phyloP scores from a whole-genome alignment of 1,284 basidiomycete genomes.

The Porodaedalea pini region DNA sequence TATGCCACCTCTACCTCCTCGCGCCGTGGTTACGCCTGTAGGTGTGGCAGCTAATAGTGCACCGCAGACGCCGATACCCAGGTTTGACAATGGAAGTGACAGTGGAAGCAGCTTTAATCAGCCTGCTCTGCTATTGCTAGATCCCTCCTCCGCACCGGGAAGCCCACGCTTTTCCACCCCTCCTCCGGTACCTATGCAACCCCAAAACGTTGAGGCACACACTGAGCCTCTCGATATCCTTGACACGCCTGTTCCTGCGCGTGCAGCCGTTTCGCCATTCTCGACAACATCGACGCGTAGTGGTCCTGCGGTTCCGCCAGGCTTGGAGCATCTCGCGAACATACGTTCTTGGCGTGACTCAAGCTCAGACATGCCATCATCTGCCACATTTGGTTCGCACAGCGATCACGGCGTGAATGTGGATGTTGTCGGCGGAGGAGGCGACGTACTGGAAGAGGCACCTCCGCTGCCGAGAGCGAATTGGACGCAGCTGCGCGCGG shows the following conservation, averaged over 20 bases:
- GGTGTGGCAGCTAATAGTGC: conserved; percentile 3
- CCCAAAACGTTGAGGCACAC: background rate
- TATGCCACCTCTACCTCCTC: conserved; percentile 17
- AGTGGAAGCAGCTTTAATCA: conserved; percentile 10
- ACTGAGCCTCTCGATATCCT: conserved; percentile 14
- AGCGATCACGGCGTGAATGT: conserved; percentile 8
- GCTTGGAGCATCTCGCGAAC: conserved; percentile 18
- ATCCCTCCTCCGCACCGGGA: conserved; percentile 4
- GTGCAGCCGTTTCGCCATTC: conserved; percentile 17
- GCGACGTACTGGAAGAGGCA: conserved; percentile 20
- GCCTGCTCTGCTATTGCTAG: conserved; percentile 13
- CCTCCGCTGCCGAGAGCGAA: conserved; percentile 14
- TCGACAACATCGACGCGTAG: conserved; percentile 19
- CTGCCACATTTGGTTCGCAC: conserved; percentile 17
- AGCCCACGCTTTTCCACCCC: conserved; percentile 1
- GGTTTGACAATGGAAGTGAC: conserved; percentile 11
- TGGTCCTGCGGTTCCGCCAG: conserved; percentile 19
- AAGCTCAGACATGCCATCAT: conserved; percentile 19
- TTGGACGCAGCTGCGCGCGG: conserved; percentile 19
- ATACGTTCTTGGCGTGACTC: conserved; percentile 18
- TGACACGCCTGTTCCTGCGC: conserved; percentile 20
- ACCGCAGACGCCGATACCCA: conserved; percentile 13
- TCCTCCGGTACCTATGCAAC: background rate
- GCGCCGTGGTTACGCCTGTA: conserved; percentile 1
- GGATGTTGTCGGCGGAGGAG: conserved; percentile 11